A percentile compares a stretch with the other conserved stretches of the same genome.
These are phyloP conservation scores for Crucibulum laeve DNA, from an alignment of 768 basidiomycete species.

Conservation along the genomic window DNA sequence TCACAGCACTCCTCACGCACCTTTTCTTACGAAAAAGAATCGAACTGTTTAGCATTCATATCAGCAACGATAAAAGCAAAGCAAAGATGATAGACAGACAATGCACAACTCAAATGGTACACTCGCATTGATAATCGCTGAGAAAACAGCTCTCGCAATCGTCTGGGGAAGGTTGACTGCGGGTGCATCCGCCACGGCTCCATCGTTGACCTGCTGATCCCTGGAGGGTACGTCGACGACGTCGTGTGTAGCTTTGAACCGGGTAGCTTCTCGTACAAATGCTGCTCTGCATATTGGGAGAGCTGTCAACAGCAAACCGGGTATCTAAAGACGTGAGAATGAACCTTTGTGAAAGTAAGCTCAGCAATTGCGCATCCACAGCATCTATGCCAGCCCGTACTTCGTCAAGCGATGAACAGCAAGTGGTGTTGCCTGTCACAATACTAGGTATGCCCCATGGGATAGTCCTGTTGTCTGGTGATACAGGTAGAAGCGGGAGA, in stretches of 20 bases:
- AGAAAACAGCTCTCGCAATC: constrained; percentile 15
- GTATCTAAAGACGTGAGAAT: neutral
- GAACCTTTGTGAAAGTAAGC: constrained; percentile 18
- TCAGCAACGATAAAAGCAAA: neutral
- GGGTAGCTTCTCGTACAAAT: constrained; percentile 20
- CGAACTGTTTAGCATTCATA: constrained; percentile 9
- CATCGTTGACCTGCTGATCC: constrained; percentile 17
- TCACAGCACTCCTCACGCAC: too few relatives aligned
- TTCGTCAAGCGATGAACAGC: constrained; percentile 19
- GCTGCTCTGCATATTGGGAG: constrained; percentile 13
- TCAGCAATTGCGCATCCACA: constrained; percentile 15
- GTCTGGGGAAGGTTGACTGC: constrained; percentile 15
- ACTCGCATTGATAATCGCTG: constrained; percentile 17
- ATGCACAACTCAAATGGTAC: constrained; percentile 20
- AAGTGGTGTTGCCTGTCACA: constrained; percentile 10
- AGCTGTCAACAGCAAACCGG: neutral
- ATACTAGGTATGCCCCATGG: constrained; percentile 18
- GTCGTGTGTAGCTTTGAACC: constrained; percentile 17
- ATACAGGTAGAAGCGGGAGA: constrained; percentile 10
- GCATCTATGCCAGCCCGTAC: constrained; percentile 18
- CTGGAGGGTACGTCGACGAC: constrained; percentile 18
- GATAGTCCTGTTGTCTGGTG: constrained; percentile 12
- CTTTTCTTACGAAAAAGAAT: too few relatives aligned
- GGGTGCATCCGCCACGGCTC: constrained; percentile 12
- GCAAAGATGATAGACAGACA: constrained; percentile 9